These are phyloP conservation scores for Saitozyma sp. DNA, from an alignment of 768 basidiomycete species.

Conservation along the genomic window DNA sequence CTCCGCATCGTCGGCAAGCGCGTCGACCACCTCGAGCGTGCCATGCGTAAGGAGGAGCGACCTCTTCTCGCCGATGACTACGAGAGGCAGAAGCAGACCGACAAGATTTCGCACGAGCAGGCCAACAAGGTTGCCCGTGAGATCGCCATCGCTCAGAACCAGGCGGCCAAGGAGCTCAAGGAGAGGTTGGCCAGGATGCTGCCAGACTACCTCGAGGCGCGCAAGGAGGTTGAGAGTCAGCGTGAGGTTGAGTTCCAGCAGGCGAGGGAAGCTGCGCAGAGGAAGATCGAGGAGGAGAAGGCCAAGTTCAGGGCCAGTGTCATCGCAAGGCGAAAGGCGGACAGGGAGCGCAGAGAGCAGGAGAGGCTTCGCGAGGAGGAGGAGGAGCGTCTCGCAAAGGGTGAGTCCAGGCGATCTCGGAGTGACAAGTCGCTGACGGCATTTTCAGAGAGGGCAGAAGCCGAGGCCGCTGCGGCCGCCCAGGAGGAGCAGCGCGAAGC, in stretches of 20 bases:
- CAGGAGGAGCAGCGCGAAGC: constrained; percentile 53
- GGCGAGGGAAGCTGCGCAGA: constrained; percentile 61
- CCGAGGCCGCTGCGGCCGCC: constrained; percentile 61
- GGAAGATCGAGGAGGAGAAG: constrained; percentile 83
- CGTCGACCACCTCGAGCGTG: constrained; percentile 92
- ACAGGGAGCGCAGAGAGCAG: constrained; percentile 56
- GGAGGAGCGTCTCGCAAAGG: constrained; percentile 35
- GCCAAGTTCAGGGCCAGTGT: constrained; percentile 64
- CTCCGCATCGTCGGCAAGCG: constrained; percentile 82
- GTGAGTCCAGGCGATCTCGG: constrained; percentile 28
- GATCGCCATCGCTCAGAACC: constrained; percentile 61
- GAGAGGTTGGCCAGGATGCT: constrained; percentile 69
- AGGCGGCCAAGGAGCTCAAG: constrained; percentile 73
- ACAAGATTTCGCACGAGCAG: constrained; percentile 68
- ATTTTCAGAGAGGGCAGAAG: constrained; percentile 16
- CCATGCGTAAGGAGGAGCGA: constrained; percentile 87
- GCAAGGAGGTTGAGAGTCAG: constrained; percentile 61
- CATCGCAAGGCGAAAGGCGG: constrained; percentile 64
- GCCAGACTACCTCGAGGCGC: constrained; percentile 64
- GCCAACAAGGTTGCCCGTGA: constrained; percentile 64
- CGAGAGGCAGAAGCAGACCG: constrained; percentile 74
- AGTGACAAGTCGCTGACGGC: constrained; percentile 4
- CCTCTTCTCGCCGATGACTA: constrained; percentile 85
- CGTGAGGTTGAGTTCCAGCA: constrained; percentile 67
- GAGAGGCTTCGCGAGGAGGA: constrained; percentile 51